A percentile compares a stretch with the other conserved stretches of the same genome.
Evolutionary conservation across 163 green algal genomes (phyloP).

Genomic region (Volvox carteri): DNA sequence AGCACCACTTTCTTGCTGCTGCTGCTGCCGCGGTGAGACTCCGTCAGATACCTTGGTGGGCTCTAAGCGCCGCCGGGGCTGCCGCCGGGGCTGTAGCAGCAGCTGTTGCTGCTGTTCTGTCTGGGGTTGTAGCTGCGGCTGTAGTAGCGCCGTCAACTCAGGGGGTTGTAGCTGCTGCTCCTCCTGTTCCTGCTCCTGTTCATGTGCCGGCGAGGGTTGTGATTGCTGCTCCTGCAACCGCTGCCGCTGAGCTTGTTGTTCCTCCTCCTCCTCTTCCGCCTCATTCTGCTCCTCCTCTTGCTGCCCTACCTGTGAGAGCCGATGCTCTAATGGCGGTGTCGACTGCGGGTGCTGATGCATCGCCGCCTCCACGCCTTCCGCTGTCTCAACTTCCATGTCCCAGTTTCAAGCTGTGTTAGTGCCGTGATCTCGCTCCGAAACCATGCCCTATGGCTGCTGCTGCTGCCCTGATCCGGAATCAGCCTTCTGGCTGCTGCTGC

Average conservation of each 20-base stretch:
- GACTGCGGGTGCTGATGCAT: too few relatives aligned
- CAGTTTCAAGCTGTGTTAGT: too few relatives aligned
- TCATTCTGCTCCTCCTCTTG: not conserved
- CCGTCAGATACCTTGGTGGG: not conserved
- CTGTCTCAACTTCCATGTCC: too few relatives aligned
- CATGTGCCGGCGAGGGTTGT: too few relatives aligned
- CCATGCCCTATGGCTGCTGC: too few relatives aligned
- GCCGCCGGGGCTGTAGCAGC: not conserved
- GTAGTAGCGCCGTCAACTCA: not conserved
- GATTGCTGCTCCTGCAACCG: too few relatives aligned
- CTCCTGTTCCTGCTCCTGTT: not conserved
- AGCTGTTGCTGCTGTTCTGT: not conserved
- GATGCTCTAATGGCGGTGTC: too few relatives aligned
- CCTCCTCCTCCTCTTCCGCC: not conserved
- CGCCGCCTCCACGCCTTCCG: too few relatives aligned
- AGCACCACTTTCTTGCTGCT: not conserved
- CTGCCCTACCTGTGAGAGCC: too few relatives aligned
- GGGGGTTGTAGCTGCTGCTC: not conserved
- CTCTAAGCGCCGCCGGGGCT: conserved; percentile 4
- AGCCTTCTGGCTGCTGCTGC: too few relatives aligned
- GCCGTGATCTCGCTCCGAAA: too few relatives aligned
- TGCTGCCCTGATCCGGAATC: too few relatives aligned
- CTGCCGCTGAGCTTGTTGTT: not conserved
- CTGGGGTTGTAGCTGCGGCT: not conserved
- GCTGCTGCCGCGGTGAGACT: not conserved